Conservation (phyloP, 495 filamentous ascomycete genomes). For the Penicillium diatomitis region DNA sequence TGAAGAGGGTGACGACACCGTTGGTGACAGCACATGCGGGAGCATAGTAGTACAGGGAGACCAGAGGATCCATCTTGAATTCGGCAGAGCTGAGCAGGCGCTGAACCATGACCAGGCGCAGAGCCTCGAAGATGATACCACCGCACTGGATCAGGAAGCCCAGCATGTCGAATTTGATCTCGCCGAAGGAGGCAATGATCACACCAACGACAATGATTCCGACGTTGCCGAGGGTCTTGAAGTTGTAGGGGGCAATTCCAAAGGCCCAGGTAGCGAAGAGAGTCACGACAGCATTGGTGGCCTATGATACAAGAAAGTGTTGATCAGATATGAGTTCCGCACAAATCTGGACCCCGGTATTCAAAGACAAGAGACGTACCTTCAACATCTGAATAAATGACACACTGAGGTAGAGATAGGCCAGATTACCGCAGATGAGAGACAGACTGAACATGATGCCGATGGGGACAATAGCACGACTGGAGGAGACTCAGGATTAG, state of each 20-base stretch:
- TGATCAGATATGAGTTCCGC: background rate
- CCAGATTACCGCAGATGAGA: conserved; percentile 82
- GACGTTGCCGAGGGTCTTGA: conserved; percentile 71
- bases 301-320: conserved; percentile 35
- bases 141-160: conserved; percentile 74
- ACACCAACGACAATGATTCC: conserved; percentile 79
- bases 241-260: conserved; percentile 57
- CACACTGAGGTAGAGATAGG: conserved; percentile 81
- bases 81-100: conserved; percentile 72
- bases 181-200: conserved; percentile 74
- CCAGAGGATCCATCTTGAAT: conserved; percentile 92
- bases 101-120: conserved; percentile 82
- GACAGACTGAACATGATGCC: conserved; percentile 83
- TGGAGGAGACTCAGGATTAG: conserved; percentile 1
- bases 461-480: conserved; percentile 76
- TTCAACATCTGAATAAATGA: conserved; percentile 96
- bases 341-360: too few relatives aligned
- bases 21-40: conserved; percentile 83
- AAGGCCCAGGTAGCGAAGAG: conserved; percentile 72
- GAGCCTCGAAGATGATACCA: conserved; percentile 76
- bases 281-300: conserved; percentile 80
- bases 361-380: conserved; percentile 27
- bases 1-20: conserved; percentile 58
- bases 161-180: conserved; percentile 76
- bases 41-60: conserved; percentile 89